Conservation (phyloP, 192 early-diverging fungal species). For the Coemansia sp. region DNA sequence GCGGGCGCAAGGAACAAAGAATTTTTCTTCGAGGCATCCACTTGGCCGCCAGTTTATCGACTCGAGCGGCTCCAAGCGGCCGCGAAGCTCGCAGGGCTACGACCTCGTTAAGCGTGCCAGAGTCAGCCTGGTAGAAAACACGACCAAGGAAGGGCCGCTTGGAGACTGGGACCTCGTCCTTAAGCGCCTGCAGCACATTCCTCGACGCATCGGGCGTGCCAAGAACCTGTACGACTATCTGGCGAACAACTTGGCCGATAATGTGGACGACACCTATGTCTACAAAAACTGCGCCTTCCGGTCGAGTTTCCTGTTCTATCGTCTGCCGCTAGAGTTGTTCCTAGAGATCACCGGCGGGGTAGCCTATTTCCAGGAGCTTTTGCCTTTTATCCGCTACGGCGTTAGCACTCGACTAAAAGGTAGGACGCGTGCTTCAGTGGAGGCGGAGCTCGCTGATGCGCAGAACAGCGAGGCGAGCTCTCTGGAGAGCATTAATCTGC, state of each 20-base stretch:
- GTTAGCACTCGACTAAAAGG: background rate
- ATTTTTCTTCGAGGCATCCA: background rate
- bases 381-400: slow-evolving; percentile 38
- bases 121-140: background rate
- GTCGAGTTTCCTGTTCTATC: slow-evolving; percentile 17
- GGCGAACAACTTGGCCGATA: slow-evolving; percentile 12
- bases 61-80: background rate
- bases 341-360: slow-evolving; percentile 26
- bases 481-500: slow-evolving; percentile 24
- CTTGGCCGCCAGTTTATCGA: background rate
- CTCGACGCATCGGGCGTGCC: slow-evolving; percentile 21
- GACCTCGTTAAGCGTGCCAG: slow-evolving; percentile 11
- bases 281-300: slow-evolving; percentile 31
- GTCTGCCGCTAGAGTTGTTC: slow-evolving; percentile 32
- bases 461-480: background rate
- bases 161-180: background rate
- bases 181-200: slow-evolving; percentile 17
- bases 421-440: background rate
- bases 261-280: slow-evolving; percentile 19
- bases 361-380: background rate
- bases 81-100: background rate
- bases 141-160: background rate
- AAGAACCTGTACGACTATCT: slow-evolving; percentile 32
- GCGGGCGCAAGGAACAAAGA: background rate
- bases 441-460: background rate